Evolutionary conservation across 305 asterid genomes (phyloP).

Genomic region (Rubia tinctorum): DNA sequence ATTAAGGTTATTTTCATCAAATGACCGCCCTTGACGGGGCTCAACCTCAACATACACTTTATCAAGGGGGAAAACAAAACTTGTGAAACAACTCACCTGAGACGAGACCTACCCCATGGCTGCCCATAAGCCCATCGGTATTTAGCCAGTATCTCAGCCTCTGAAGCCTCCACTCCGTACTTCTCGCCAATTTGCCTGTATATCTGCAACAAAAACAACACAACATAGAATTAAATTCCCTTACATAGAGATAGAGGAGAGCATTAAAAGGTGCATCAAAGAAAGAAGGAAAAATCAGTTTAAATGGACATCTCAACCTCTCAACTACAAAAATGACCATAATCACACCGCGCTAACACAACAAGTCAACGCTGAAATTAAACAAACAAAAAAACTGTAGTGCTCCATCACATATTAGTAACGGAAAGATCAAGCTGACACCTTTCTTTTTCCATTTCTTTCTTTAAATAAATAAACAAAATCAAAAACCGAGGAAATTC

Average conservation of each 20-base stretch:
- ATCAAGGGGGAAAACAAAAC: neutral
- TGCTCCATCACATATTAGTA: too few species aligned
- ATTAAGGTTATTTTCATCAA: neutral
- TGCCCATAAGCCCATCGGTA: constrained; percentile 93
- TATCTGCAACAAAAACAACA: constrained; percentile 40
- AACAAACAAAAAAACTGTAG: neutral
- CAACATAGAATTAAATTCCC: neutral
- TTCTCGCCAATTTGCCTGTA: constrained; percentile 90
- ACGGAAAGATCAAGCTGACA: neutral
- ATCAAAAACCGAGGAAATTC: neutral
- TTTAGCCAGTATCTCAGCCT: constrained; percentile 70
- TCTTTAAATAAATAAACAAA: neutral
- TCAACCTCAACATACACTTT: neutral
- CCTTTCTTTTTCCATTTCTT: too few species aligned
- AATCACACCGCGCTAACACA: neutral
- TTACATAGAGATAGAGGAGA: neutral
- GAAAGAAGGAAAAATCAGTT: neutral
- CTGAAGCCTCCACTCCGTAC: constrained; percentile 87
- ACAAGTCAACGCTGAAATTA: neutral
- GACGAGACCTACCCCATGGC: constrained; percentile 95
- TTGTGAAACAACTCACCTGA: constrained; percentile 49
- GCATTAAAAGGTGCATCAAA: neutral
- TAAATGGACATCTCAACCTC: neutral
- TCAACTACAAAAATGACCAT: neutral
- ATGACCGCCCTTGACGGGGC: neutral